These are phyloP conservation scores for Alternaria triticimaculans DNA, from an alignment of 2,329 filamentous ascomycete species.

Conservation along the genomic window DNA sequence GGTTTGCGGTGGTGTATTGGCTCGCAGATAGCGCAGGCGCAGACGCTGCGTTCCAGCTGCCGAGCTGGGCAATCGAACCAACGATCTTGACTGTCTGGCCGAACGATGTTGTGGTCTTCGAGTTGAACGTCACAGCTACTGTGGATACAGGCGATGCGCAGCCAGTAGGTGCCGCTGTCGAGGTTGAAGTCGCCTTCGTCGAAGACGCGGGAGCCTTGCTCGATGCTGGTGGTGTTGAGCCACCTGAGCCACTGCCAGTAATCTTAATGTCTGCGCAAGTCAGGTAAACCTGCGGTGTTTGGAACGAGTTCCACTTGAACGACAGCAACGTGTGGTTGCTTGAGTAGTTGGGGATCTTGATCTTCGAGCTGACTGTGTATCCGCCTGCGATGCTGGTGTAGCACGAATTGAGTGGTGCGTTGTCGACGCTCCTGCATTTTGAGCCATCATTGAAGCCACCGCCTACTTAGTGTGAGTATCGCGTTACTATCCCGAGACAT, in stretches of 20 bases:
- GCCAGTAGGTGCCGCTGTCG: conserved; percentile 18
- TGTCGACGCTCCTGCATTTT: conserved; percentile 41
- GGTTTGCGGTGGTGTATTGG: conserved; percentile 53
- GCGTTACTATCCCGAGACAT: fast-evolving
- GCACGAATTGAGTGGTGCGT: conserved; percentile 41
- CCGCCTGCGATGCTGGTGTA: conserved; percentile 45
- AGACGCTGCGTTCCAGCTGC: conserved; percentile 52
- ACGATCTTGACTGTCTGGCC: conserved; percentile 58
- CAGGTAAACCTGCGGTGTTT: conserved; percentile 43
- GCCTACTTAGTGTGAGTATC: neutral
- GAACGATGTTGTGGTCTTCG: conserved; percentile 56
- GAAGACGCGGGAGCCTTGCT: conserved; percentile 21
- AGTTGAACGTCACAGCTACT: conserved; percentile 53
- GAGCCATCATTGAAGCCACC: conserved; percentile 36
- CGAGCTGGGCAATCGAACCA: conserved; percentile 54
- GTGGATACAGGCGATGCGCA: conserved; percentile 37
- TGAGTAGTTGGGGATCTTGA: conserved; percentile 43
- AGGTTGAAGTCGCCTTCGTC: conserved; percentile 13
- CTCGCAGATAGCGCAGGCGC: conserved; percentile 51
- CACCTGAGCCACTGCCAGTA: conserved; percentile 21
- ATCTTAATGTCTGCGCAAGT: conserved; percentile 45
- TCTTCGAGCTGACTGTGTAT: conserved; percentile 42
- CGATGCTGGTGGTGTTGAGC: conserved; percentile 20
- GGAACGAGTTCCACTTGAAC: conserved; percentile 45
- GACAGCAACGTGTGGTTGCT: conserved; percentile 42